Evolutionary conservation across 148 eudicot genomes (phyloP).

Genomic region (Dianthus caryophyllus): DNA sequence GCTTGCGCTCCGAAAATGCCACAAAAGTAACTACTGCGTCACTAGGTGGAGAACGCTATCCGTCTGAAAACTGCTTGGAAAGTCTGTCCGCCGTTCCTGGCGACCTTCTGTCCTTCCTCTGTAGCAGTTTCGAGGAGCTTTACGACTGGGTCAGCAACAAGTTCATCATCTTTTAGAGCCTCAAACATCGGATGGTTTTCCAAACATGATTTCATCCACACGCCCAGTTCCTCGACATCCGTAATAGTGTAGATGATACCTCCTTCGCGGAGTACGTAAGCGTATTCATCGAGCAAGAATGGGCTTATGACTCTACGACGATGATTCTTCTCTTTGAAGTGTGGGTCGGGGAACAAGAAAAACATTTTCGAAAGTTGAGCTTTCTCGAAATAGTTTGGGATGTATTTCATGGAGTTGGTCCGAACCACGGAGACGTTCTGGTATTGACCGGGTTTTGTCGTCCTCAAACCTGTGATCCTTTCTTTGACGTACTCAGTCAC

Average conservation of each 20-base stretch:
- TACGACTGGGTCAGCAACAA: slow-evolving; percentile 73
- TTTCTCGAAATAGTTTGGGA: slow-evolving; percentile 83
- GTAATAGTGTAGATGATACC: slow-evolving; percentile 88
- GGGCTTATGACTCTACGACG: slow-evolving; percentile 80
- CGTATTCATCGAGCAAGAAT: slow-evolving; percentile 79
- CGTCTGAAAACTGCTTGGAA: slow-evolving; percentile 72
- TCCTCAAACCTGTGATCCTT: slow-evolving; percentile 61
- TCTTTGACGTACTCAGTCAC: slow-evolving; percentile 94
- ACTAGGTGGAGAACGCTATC: slow-evolving; percentile 24
- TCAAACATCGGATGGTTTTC: slow-evolving; percentile 81
- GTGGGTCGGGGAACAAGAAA: slow-evolving; percentile 93
- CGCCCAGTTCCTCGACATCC: slow-evolving; percentile 93
- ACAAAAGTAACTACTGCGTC: background rate
- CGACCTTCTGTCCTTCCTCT: slow-evolving; percentile 91
- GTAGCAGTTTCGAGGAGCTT: slow-evolving; percentile 67
- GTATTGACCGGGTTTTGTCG: slow-evolving; percentile 64
- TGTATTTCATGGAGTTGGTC: slow-evolving; percentile 97
- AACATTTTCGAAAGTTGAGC: slow-evolving; percentile 87
- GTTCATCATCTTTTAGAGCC: slow-evolving; percentile 50
- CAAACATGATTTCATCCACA: slow-evolving; percentile 84
- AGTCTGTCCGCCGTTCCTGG: slow-evolving; percentile 77
- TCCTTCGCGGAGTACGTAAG: slow-evolving; percentile 71
- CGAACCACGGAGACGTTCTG: slow-evolving; percentile 76
- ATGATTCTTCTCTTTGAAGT: slow-evolving; percentile 94
- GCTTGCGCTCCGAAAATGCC: no score